Evolutionary conservation across 2,329 filamentous ascomycete species (phyloP), one percentile per base, ranked within the genome.

Genomic region (Ceratocystis destructans): DNA sequence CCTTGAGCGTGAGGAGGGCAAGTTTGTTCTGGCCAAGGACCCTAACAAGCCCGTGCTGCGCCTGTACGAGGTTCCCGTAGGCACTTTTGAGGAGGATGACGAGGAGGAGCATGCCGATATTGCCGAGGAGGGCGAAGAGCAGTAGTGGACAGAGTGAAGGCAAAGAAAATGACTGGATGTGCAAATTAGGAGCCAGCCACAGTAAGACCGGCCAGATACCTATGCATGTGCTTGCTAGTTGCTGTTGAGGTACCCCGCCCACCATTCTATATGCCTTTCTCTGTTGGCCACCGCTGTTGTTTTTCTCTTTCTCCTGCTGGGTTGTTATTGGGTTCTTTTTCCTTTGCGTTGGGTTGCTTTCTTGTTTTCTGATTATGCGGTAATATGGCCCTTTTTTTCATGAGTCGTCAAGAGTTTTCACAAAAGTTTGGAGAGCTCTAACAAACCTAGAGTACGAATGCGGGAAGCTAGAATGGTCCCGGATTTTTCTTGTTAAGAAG

Each of bases 1-100:
- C 73, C 82, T 91, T 72, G 82, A 83, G 64, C 86, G 85, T 74
- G 82, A 85, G 61, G 87, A 91, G 71, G 88, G 87, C 76, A 92
- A 92, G 79, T 94, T 89, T 72, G 86, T 94, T 61, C 81, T 88
- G 22, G 84, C 87, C 73, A 88, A 88, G 87, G 94, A 99, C 77
- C 94, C 94, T 68, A 99, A 99, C 83, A 97, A 96, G 86, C 85
- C 88, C 67, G 90, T 96, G 70, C 85, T 99, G 70, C 87, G 94
- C 70, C 79, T 99, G 73, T 99, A 99, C 80, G 87, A 92, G 75
- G 89, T 99, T 6, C 94, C 94, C 1, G 78, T 84, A 64, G 85
- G 87, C 72, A 94, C 90, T 69, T 93, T 97, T 74, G 89, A 93
- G 44, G 88, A 83, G 3, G 90, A 95, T 64, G 88, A 89, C 68